Evolutionary conservation across 208 protist species (phyloP), one percentile per base, ranked within the genome.

Genomic region (Naegleria lovaniensis): DNA sequence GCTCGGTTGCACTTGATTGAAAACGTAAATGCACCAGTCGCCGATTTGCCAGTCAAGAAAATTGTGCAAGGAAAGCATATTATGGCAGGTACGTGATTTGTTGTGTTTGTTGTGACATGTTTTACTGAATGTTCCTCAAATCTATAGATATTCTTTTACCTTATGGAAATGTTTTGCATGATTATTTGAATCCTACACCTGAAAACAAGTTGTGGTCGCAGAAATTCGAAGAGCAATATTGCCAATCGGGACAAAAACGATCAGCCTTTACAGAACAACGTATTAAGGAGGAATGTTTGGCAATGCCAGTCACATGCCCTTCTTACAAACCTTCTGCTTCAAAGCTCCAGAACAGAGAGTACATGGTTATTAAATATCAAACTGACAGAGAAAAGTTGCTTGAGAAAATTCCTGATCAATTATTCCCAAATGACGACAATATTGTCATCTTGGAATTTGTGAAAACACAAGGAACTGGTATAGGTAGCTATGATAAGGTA

Each of bases 81-180:
- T 3, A 48, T 85, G 83, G 83, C 83, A 16, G 39, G 43, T 48
- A 48, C 7, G 43, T 48, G 7, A 48, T 48, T 48, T 1, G 43
- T 9, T 7, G 7, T 9, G 7, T 48, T 48, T 48, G 5, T 48
- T n/a, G n/a, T n/a, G n/a, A 48, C 43, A 48, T 9, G 1, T 48
- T 48, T 48, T 7, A 48, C 43, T 1, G 43, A 48, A 48, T 7
- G 43, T 48, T 48, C 43, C n/a, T n/a, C n/a, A n/a, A n/a, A n/a
- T n/a, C n/a, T n/a, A 48, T 7, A 48, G 43, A 85, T 29, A 40
- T 85, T 29, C 15, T 36, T 13, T 85, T 85, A 39, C 83, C 83
- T 29, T 85, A 85, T 39, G 83, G 83, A 33, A 48, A 22, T 48
- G 83, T 85, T 48, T 36, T 85, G 25, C 83, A 85, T 48, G 83